phyloP scores from a whole-genome alignment of 768 basidiomycete species.

The Agaricus sinodeliciosus region DNA sequence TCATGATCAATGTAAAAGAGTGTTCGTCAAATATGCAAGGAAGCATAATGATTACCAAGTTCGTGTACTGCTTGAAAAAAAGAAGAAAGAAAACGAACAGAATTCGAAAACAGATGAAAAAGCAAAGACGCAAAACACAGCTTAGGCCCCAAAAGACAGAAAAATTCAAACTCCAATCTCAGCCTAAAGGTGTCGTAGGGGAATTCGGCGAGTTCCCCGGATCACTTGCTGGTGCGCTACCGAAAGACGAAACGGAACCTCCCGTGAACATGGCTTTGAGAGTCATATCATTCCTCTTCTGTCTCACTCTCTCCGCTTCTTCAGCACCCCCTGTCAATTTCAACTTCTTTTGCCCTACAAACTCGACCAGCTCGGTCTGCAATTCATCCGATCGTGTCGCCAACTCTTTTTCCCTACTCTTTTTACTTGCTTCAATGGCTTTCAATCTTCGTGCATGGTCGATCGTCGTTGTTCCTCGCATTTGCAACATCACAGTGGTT shows the following conservation, averaged over 20 bases:
- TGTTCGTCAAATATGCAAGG: slow-evolving; percentile 4
- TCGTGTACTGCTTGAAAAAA: neutral
- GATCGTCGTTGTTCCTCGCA: slow-evolving; percentile 62
- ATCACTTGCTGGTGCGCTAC: neutral
- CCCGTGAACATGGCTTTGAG: slow-evolving; percentile 80
- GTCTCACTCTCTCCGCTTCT: slow-evolving; percentile 82
- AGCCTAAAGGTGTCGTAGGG: slow-evolving; percentile 1
- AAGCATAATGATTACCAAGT: neutral
- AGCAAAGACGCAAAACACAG: neutral
- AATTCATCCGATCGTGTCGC: slow-evolving; percentile 75
- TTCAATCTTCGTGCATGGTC: slow-evolving; percentile 84
- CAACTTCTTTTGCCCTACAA: slow-evolving; percentile 83
- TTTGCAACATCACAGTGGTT: slow-evolving; percentile 84
- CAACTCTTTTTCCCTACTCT: slow-evolving; percentile 69
- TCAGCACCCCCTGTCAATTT: slow-evolving; percentile 95
- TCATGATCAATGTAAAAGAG: neutral
- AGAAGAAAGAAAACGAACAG: neutral
- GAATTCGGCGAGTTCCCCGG: neutral
- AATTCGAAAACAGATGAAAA: neutral
- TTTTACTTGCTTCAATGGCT: slow-evolving; percentile 88
- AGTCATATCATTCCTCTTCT: slow-evolving; percentile 76
- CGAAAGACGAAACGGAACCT: slow-evolving; percentile 9
- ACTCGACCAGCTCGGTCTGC: slow-evolving; percentile 75
- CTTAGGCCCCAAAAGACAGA: neutral
- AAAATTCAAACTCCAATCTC: neutral